These are phyloP conservation scores for Vaccinium corymbosum DNA, from an alignment of 148 eudicot species.

Conservation along the genomic window DNA sequence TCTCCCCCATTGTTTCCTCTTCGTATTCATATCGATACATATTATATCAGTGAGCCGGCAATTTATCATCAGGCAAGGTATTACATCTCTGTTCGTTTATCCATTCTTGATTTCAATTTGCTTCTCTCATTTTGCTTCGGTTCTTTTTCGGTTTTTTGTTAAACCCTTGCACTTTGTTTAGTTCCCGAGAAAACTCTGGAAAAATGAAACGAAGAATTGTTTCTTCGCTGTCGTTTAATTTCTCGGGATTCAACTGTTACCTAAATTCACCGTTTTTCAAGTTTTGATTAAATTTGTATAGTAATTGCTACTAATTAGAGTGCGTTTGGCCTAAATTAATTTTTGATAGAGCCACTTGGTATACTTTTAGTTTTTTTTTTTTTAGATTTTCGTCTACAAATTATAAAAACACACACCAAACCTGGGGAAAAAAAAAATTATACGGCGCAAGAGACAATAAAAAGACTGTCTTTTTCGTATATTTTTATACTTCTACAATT, in stretches of 20 bases:
- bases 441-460: too few relatives aligned
- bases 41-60: neutral
- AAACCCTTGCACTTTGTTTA: slow-evolving; percentile 16
- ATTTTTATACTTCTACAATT: too few relatives aligned
- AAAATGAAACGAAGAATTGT: neutral
- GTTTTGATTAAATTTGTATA: neutral
- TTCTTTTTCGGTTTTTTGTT: neutral
- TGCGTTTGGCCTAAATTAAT: too few relatives aligned
- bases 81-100: slow-evolving; percentile 8
- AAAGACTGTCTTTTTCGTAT: too few relatives aligned
- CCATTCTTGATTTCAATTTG: neutral
- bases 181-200: neutral
- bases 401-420: too few relatives aligned
- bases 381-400: too few relatives aligned
- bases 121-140: neutral
- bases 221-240: neutral
- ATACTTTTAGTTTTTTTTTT: too few relatives aligned
- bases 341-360: too few relatives aligned
- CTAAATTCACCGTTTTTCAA: neutral
- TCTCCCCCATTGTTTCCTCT: neutral
- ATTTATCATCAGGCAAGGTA: slow-evolving; percentile 12
- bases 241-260: neutral
- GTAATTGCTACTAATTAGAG: neutral
- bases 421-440: too few relatives aligned
- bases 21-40: neutral